Conservation (phyloP, 78 protist genomes). For the Dictyostelium brefeldianum region DNA sequence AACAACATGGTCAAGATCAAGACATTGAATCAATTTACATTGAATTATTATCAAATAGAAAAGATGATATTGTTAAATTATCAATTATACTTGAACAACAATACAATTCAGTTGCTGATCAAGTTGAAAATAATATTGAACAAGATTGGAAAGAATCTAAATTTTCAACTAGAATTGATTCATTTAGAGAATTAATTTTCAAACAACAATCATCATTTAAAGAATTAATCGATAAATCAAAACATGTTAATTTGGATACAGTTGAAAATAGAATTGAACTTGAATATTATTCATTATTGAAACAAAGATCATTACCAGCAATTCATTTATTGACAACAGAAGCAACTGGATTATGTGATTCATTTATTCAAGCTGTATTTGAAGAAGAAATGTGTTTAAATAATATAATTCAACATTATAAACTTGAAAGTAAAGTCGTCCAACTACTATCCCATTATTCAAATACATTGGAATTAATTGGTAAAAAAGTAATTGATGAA, state of each 20-base stretch:
- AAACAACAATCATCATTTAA: not conserved
- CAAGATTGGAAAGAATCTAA: slow-evolving; percentile 46
- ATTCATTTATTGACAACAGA: slow-evolving; percentile 80
- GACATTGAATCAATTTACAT: not conserved
- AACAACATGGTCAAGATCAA: not conserved
- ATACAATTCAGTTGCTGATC: not conserved
- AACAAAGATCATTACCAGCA: slow-evolving; percentile 55
- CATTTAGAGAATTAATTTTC: not conserved
- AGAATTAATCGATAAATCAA: not conserved
- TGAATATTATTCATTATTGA: slow-evolving; percentile 10
- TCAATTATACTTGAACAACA: not conserved
- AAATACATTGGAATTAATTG: not conserved
- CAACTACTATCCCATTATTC: not conserved
- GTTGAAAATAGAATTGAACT: not conserved
- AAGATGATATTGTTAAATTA: slow-evolving; percentile 26
- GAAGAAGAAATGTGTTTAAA: slow-evolving; percentile 76
- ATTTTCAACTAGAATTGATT: slow-evolving; percentile 43
- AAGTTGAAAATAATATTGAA: slow-evolving; percentile 5
- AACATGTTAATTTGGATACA: not conserved
- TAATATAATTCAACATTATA: slow-evolving; percentile 41
- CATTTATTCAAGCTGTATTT: slow-evolving; percentile 78
- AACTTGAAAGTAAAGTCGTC: not conserved
- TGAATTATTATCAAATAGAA: not conserved
- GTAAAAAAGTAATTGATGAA: slow-evolving; percentile 50
- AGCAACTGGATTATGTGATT: slow-evolving; percentile 83